phyloP scores from a whole-genome alignment of 768 basidiomycete genomes.

The Erythrobasidium yunnanense region DNA sequence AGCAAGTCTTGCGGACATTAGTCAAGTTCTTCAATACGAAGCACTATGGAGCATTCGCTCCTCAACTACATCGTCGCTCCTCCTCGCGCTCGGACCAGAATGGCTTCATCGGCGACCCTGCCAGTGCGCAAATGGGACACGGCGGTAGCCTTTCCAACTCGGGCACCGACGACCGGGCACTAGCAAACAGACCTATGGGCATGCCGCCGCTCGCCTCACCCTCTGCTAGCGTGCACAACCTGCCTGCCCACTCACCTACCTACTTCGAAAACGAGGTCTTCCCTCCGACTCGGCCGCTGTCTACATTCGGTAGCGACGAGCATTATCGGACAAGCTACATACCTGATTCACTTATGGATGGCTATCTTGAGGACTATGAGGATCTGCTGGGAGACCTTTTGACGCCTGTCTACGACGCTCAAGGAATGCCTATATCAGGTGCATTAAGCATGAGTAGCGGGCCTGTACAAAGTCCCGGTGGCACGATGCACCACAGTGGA shows the following conservation, averaged over 20 bases:
- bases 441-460: too few species aligned
- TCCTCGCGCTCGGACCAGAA: slow-evolving; percentile 65
- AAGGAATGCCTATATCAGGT: slow-evolving; percentile 41
- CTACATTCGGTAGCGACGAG: slow-evolving; percentile 28
- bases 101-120: too few species aligned
- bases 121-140: too few species aligned
- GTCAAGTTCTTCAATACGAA: slow-evolving; percentile 94
- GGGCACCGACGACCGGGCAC: too few species aligned
- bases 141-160: too few species aligned
- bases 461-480: background rate
- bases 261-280: slow-evolving; percentile 71
- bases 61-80: slow-evolving; percentile 59
- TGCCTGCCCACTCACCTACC: slow-evolving; percentile 27
- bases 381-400: slow-evolving; percentile 82
- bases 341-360: slow-evolving; percentile 74
- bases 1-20: slow-evolving; percentile 81
- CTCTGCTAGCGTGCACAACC: too few species aligned
- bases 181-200: slow-evolving; percentile 33
- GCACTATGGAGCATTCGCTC: slow-evolving; percentile 56
- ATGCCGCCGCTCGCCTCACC: slow-evolving; percentile 36
- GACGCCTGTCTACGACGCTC: slow-evolving; percentile 40
- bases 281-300: slow-evolving; percentile 60
- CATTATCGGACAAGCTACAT: slow-evolving; percentile 67
- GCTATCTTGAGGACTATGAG: slow-evolving; percentile 85
- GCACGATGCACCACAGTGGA: slow-evolving; percentile 38